These are phyloP conservation scores for Raddia distichophylla DNA, from an alignment of 176 grass and related monocot species.

Conservation along the genomic window DNA sequence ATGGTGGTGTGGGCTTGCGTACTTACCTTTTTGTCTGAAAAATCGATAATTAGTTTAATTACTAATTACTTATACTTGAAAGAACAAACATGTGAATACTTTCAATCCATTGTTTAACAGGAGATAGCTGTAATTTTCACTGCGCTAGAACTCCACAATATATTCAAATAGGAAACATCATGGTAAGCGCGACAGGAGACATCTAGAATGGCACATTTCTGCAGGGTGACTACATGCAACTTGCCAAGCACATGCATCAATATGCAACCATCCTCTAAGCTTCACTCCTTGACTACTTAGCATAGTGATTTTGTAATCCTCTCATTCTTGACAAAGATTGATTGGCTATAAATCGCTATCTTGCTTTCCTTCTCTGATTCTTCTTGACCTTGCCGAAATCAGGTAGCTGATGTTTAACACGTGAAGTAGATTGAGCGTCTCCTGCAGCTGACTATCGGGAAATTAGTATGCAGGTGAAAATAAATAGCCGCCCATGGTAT, in stretches of 20 bases:
- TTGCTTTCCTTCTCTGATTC: not conserved
- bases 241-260: not conserved
- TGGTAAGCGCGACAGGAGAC: not conserved
- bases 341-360: not conserved
- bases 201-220: not conserved
- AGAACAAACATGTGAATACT: no score
- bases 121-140: not conserved
- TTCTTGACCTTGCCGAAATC: not conserved
- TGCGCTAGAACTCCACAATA: not conserved
- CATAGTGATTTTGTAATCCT: not conserved
- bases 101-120: no score
- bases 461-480: not conserved
- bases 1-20: no score
- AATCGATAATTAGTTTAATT: no score
- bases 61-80: no score
- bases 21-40: no score
- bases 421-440: not conserved
- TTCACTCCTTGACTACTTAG: not conserved
- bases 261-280: not conserved
- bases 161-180: not conserved
- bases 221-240: not conserved
- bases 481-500: not conserved
- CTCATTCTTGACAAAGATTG: not conserved
- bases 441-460: not conserved
- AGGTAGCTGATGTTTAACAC: not conserved